Evolutionary conservation across 257 asterid genomes (phyloP), one percentile per base, ranked within the genome.

Genomic region (Solanum tarapatanum): DNA sequence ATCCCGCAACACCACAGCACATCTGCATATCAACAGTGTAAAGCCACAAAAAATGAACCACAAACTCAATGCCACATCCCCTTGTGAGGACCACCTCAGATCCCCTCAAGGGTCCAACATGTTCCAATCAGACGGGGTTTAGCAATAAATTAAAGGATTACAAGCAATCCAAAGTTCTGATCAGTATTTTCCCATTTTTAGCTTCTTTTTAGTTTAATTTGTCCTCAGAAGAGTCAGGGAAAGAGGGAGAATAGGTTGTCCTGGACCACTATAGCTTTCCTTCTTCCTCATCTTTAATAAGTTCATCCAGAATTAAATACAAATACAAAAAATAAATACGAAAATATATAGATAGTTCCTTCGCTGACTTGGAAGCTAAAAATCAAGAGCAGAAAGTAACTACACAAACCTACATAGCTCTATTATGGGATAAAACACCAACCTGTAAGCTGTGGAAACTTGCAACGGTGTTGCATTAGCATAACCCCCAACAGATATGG

Each of bases 381-480:
- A 17, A 48, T 19, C 69, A 48, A 74, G 55, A 51, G 64, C 3
- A 73, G 45, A 33, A 73, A 51, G 69, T 17, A 48, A 51, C 66
- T 80, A 28, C 21, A 30, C 7, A 45, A 48, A 45, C 39, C 75
- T 84, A 85, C 72, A 24, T 39, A 77, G 64, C 83, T 75, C 28
- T 64, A 28, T 51, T 41, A 39, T 24, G 60, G 26, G 83, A 70
- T 33, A 45, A 86, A 74, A 89, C 86, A 58, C 89, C 88, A 69
- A 96, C 99, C 99, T 94, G 96, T 95, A 97, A 85, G 99, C 99
- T 55, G 99, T 97, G 89, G 99, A 97, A 85, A 97, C 99, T 93
- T 97, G 99, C 90, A 97, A 91, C 11, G 99, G 99, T 33, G 95
- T 91, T 75, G 99, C 99, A 91, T 97, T 97, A 82, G 99, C 98